These are phyloP conservation scores for Neophaeococcomyces mojaviensis DNA, from an alignment of 2,329 filamentous ascomycete genomes.

Conservation along the genomic window DNA sequence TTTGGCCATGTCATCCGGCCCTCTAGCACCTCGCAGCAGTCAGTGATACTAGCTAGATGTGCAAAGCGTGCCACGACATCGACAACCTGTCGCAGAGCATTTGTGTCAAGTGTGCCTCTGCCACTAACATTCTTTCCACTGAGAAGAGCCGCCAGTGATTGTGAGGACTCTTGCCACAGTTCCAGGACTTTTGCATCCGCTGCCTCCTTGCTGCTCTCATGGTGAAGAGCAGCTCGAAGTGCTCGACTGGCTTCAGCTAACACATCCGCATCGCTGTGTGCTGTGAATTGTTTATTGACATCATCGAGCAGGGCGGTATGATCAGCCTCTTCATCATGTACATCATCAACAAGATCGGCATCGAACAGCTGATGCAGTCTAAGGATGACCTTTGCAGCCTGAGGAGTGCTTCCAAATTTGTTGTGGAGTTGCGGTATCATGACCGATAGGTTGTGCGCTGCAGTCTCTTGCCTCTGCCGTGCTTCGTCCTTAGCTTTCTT, in stretches of 20 bases:
- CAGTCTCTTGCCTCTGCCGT: conserved; percentile 66
- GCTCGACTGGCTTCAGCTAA: conserved; percentile 75
- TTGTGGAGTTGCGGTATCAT: conserved; percentile 79
- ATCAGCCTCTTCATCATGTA: conserved; percentile 75
- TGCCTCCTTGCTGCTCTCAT: conserved; percentile 80
- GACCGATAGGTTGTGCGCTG: conserved; percentile 67
- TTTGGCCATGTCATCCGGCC: conserved; percentile 31
- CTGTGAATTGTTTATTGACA: conserved; percentile 85
- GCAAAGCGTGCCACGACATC: conserved; percentile 72
- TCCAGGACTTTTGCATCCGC: conserved; percentile 71
- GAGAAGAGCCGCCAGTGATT: conserved; percentile 63
- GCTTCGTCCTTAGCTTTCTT: conserved; percentile 53
- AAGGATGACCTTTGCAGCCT: conserved; percentile 77
- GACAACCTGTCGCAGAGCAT: conserved; percentile 61
- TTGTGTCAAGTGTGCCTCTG: conserved; percentile 60
- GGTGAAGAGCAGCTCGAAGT: conserved; percentile 74
- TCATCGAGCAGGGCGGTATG: conserved; percentile 80
- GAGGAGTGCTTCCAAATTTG: conserved; percentile 85
- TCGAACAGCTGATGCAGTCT: conserved; percentile 80
- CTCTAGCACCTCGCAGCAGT: conserved; percentile 70
- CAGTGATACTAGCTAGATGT: conserved; percentile 70
- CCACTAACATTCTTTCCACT: conserved; percentile 63
- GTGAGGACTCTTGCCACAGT: conserved; percentile 78
- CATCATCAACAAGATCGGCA: conserved; percentile 76
- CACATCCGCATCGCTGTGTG: conserved; percentile 82